These are phyloP conservation scores for Teratosphaeria destructans DNA, from an alignment of 2,329 filamentous ascomycete genomes.

Conservation along the genomic window DNA sequence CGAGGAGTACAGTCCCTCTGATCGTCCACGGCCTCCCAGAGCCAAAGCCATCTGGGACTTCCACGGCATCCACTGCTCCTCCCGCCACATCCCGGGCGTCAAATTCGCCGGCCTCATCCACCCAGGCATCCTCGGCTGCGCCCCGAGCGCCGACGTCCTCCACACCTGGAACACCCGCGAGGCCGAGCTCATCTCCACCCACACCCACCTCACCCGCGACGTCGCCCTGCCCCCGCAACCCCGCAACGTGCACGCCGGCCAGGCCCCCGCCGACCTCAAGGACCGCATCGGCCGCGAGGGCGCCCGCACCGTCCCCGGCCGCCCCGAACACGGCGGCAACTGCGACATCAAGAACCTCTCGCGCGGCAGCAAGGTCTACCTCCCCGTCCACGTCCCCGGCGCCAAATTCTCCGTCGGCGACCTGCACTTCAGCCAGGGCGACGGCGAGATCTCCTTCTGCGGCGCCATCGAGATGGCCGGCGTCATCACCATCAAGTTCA, in stretches of 20 bases:
- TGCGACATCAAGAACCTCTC: conserved; percentile 85
- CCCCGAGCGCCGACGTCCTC: conserved; percentile 68
- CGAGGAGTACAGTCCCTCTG: background rate
- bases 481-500: conserved; percentile 81
- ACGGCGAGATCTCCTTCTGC: conserved; percentile 75
- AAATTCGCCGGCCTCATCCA: conserved; percentile 81
- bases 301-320: conserved; percentile 71
- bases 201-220: conserved; percentile 53
- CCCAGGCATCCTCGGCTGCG: conserved; percentile 82
- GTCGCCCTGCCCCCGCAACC: conserved; percentile 71
- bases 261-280: conserved; percentile 45
- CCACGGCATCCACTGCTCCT: conserved; percentile 70
- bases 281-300: conserved; percentile 65
- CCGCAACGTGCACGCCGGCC: conserved; percentile 62
- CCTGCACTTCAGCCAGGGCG: conserved; percentile 66
- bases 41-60: conserved; percentile 70
- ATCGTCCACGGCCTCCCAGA: conserved; percentile 31
- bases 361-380: conserved; percentile 69
- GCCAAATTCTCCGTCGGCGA: conserved; percentile 89
- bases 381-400: conserved; percentile 76
- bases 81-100: conserved; percentile 76
- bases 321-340: conserved; percentile 81
- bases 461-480: conserved; percentile 87
- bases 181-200: conserved; percentile 62
- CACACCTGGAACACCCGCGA: conserved; percentile 78